Evolutionary conservation across 2,329 filamentous ascomycete species (phyloP), one percentile per base, ranked within the genome.

Genomic region (Arthrobotrys sphaeroides): DNA sequence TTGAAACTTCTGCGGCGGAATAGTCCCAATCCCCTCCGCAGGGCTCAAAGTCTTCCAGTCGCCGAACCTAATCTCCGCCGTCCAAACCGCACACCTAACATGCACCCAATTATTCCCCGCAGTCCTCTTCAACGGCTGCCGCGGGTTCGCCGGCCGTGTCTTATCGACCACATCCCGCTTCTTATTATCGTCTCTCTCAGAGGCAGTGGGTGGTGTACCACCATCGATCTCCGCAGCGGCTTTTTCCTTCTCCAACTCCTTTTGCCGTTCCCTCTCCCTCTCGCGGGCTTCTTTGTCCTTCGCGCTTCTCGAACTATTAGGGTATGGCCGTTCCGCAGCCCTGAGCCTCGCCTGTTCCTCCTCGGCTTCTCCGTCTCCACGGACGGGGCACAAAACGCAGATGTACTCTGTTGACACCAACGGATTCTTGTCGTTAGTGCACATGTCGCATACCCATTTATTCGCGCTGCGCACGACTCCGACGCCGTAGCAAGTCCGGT

Each of bases 21-120:
- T 94, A 5, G 91, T 90, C 2, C 91, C 91, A 77, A 99, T 93
- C 18, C 94, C 94, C 83, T 99, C 95, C 1, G 92, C 93, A 31
- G 93, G 90, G 79, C 93, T 91, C 33, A 99, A 84, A 16, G 91
- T 89, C 80, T 90, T 89, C 16, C 93, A 91, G 79, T 92, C 92
- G 77, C 91, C 94, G 82, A 97, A 99, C 80, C 94, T 95, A 80
- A 97, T 90, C 82, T 99, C 95, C 0, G 93, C 90, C 9, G 91
- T 94, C 89, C 92, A 98, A 16, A 97, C 86, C 0, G 95, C 94
- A 81, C 95, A 99, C 38, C 91, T 90, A 26, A 98, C 93, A 81
- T 99, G 95, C 13, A 97, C 92, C 95, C 95, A 99, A 81, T 98
- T 98, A 83, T 98, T 98, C 81, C 96, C 93, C 2, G 91, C 92